Percentiles rank a stretch among this genome's conserved stretches.
Conservation (phyloP, 2,329 filamentous ascomycete species). For the Stenocarpella maydis region DNA sequence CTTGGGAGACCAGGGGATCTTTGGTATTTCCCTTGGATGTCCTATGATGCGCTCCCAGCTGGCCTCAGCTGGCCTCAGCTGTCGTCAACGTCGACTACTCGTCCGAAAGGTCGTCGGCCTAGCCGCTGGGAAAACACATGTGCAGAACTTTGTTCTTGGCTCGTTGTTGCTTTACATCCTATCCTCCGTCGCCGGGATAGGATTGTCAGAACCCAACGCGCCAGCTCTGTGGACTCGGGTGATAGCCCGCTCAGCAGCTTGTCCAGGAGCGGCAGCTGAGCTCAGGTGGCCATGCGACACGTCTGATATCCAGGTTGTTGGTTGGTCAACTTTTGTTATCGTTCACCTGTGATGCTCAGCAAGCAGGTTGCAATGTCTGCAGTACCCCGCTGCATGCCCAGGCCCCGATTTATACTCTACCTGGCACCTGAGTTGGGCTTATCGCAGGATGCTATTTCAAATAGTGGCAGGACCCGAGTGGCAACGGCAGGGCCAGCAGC, state of each 20-base stretch:
- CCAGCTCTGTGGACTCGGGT: neutral
- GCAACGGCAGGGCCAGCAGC: neutral
- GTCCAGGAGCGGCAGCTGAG: neutral
- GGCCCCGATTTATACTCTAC: neutral
- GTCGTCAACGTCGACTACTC: constrained; percentile 12
- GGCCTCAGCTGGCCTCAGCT: neutral
- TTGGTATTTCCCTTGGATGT: neutral
- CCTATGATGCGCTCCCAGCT: neutral
- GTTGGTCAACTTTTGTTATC: neutral
- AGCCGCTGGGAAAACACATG: neutral
- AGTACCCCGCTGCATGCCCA: neutral
- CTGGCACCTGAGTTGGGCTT: neutral
- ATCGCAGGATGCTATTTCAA: neutral
- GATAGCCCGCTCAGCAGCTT: neutral
- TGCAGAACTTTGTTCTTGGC: neutral
- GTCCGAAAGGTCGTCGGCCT: neutral
- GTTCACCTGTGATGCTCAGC: neutral
- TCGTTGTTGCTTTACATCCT: constrained; percentile 4
- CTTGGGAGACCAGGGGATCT: neutral
- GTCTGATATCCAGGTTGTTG: neutral
- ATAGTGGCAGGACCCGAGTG: neutral
- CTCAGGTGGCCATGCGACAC: neutral
- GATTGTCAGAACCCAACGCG: no score
- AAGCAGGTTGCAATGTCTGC: neutral
- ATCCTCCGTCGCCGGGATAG: neutral